These are phyloP conservation scores for Taphrina confusa DNA, from an alignment of 1,139 yeast species.

Conservation along the genomic window DNA sequence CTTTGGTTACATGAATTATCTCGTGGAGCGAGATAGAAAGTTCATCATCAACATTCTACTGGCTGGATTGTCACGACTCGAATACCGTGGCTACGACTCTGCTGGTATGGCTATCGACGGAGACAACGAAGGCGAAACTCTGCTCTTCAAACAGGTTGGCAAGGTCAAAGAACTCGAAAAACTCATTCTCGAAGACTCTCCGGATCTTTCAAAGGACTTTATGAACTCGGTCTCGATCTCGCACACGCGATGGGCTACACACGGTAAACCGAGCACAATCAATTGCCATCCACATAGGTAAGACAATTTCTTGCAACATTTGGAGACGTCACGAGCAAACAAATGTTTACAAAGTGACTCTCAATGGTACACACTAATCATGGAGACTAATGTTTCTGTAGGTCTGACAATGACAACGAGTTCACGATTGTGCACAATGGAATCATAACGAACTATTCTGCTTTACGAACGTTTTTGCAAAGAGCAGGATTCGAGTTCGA, in stretches of 20 bases:
- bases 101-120: slow-evolving; percentile 97
- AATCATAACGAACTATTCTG: slow-evolving; percentile 93
- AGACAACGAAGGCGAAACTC: slow-evolving; percentile 59
- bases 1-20: slow-evolving; percentile 95
- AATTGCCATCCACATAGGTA: slow-evolving; percentile 88
- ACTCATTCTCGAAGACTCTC: slow-evolving; percentile 53
- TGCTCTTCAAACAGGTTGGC: slow-evolving; percentile 82
- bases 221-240: slow-evolving; percentile 94
- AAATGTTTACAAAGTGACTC: too few species aligned
- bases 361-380: too few species aligned
- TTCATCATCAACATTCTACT: slow-evolving; percentile 85
- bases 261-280: slow-evolving; percentile 81
- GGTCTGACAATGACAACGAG: slow-evolving; percentile 78
- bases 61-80: slow-evolving; percentile 86
- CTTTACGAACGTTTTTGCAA: slow-evolving; percentile 74
- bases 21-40: slow-evolving; percentile 88
- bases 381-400: too few species aligned
- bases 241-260: slow-evolving; percentile 99
- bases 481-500: slow-evolving; percentile 82
- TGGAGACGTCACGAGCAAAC: too few species aligned
- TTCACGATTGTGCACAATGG: slow-evolving; percentile 97
- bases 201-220: slow-evolving; percentile 64
- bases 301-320: neutral
- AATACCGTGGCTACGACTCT: slow-evolving; percentile 97
- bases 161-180: slow-evolving; percentile 82